phyloP scores from a whole-genome alignment of 1,139 yeast species.

The Candida labiduridarum region DNA sequence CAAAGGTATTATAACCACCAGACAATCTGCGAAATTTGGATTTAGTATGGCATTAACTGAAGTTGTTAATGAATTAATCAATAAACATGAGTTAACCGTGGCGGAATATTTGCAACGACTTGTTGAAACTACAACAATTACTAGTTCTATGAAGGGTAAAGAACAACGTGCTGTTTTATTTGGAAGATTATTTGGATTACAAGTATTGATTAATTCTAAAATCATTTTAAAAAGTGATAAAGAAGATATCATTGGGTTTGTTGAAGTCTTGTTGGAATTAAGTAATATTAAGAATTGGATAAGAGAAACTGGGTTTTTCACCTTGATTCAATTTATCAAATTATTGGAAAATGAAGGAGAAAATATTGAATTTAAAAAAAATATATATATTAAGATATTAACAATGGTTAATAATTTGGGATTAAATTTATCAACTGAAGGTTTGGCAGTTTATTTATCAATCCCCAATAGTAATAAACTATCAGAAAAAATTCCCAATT shows the following conservation, averaged over 20 bases:
- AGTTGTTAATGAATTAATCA: conserved; percentile 53
- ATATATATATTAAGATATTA: conserved; percentile 35
- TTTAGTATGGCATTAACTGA: conserved; percentile 89
- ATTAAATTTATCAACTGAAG: conserved; percentile 73
- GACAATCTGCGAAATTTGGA: conserved; percentile 86
- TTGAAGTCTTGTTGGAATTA: conserved; percentile 55
- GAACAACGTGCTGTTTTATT: conserved; percentile 80
- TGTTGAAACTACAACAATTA: conserved; percentile 41
- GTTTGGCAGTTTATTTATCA: conserved; percentile 69
- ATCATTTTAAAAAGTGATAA: conserved; percentile 38
- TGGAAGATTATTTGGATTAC: conserved; percentile 85
- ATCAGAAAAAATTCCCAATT: conserved; percentile 27
- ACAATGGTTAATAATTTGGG: conserved; percentile 52
- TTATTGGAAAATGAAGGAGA: conserved; percentile 10
- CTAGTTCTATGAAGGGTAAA: conserved; percentile 67
- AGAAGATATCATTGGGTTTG: conserved; percentile 39
- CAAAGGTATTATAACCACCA: conserved; percentile 78
- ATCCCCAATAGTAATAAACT: conserved; percentile 39
- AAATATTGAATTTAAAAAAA: conserved; percentile 11
- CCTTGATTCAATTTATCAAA: conserved; percentile 57
- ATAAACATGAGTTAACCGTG: conserved; percentile 27
- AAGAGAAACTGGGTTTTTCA: conserved; percentile 76
- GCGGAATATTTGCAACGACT: conserved; percentile 47
- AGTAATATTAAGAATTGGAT: conserved; percentile 79
- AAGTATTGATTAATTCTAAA: conserved; percentile 65